Base-by-base conservation (phyloP, 2,329 filamentous ascomycete species). In the Didymella exigua region DNA sequence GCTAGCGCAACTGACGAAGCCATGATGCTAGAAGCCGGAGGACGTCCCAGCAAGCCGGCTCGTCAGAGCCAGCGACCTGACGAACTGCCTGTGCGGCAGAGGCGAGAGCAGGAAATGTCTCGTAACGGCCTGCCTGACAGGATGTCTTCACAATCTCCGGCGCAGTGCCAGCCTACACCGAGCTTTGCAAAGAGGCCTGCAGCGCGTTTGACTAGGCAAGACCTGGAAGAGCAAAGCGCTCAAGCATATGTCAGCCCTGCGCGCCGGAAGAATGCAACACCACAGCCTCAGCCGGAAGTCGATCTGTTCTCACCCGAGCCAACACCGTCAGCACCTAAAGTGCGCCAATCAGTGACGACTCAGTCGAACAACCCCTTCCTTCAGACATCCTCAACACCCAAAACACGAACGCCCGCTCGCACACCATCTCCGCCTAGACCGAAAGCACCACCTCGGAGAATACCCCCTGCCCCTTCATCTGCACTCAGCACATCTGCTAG, bases 241-340 rank as follows among this genome's bases (percentile, higher is more conserved):
- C 87, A 96, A 64, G 89, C 88, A 26, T 97, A 98, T 72, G 83
- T 97, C 51, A 97, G 93, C 71, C 90, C 92, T 43, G 90, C 90
- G 19, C 84, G 92, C 63, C 85, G 92, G 68, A 93, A 88, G 74
- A 91, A 88, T 73, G 75, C 85, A 2, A 81, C 83, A 9, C 82
- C 78, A 71, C 74, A 76, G 37, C 75, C 78, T 10, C 53, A 61
- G 42, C 63, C 62, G 14, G 61, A 62, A 46, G 77, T 82, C 2
- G 88, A 93, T 70, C 77, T 93, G 21, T 82, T 95, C 45, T 68
- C 74, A n/a, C 59, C 71, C 36, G 64, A 76, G 30, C 62, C 65
- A 27, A 52, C 46, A 24, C 58, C 52, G 2, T 58, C 72, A 27
- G 67, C 69, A 56, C 49, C 62, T 14, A 18, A 66, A 14, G 46